phyloP scores from a whole-genome alignment of 2,329 filamentous ascomycete genomes.

The Xylaria sp. region DNA sequence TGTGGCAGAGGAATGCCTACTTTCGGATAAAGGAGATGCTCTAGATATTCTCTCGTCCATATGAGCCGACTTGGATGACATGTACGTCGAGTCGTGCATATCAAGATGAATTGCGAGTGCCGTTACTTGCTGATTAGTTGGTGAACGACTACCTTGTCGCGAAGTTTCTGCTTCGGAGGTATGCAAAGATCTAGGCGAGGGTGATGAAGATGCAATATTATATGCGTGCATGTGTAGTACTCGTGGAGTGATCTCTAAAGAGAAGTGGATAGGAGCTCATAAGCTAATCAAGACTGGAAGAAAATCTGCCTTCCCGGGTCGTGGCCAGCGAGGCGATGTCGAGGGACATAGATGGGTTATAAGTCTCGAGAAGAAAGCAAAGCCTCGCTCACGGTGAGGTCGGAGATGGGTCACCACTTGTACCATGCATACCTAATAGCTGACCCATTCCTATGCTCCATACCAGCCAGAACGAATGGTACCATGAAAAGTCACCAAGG shows the following conservation, averaged over 20 bases:
- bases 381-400: slow-evolving; percentile 30
- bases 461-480: background rate
- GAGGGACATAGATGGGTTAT: slow-evolving; percentile 33
- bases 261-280: slow-evolving; percentile 18
- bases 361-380: slow-evolving; percentile 27
- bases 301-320: slow-evolving; percentile 33
- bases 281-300: slow-evolving; percentile 27
- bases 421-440: slow-evolving; percentile 9
- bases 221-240: slow-evolving; percentile 42
- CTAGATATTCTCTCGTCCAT: slow-evolving; percentile 42
- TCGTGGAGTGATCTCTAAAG: background rate
- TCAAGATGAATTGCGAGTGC: slow-evolving; percentile 35
- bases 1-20: slow-evolving; percentile 37
- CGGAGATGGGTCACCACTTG: slow-evolving; percentile 2
- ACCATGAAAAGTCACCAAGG: background rate
- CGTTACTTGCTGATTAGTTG: slow-evolving; percentile 33
- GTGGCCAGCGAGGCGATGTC: slow-evolving; percentile 30
- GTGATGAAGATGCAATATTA: slow-evolving; percentile 40
- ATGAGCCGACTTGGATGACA: slow-evolving; percentile 39
- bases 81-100: slow-evolving; percentile 46
- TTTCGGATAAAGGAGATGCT: slow-evolving; percentile 28
- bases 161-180: slow-evolving; percentile 34
- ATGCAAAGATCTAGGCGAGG: slow-evolving; percentile 35
- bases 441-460: slow-evolving; percentile 6
- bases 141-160: slow-evolving; percentile 30